Evolutionary conservation across 257 asterid species (phyloP).

Genomic region (Jacaranda mimosifolia): DNA sequence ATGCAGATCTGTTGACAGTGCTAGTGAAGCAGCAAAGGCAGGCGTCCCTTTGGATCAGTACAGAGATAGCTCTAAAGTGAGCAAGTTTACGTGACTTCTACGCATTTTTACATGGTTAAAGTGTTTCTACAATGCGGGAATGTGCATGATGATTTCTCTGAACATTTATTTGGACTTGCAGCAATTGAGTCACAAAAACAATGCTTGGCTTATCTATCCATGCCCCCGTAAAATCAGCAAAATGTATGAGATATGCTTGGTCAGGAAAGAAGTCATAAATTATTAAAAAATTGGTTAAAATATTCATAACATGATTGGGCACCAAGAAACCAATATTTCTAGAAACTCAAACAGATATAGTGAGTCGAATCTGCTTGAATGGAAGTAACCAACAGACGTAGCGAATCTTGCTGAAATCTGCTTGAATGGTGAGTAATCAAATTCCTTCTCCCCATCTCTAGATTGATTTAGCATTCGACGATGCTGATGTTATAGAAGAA

Average conservation of each 20-base stretch:
- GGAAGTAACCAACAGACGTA: too few species aligned
- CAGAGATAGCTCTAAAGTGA: slow-evolving; percentile 54
- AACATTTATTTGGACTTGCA: slow-evolving; percentile 12
- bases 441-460: slow-evolving; percentile 36
- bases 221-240: not conserved
- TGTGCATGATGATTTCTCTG: slow-evolving; percentile 3
- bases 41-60: slow-evolving; percentile 78
- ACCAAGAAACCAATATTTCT: too few species aligned
- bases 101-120: slow-evolving; percentile 1
- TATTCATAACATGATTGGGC: not conserved
- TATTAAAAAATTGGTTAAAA: too few species aligned
- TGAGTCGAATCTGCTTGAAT: too few species aligned
- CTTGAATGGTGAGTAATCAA: slow-evolving; percentile 29
- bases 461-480: slow-evolving; percentile 73
- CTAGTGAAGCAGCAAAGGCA: slow-evolving; percentile 87
- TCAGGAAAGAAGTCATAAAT: not conserved
- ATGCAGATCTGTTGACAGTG: slow-evolving; percentile 79
- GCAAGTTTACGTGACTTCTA: slow-evolving; percentile 21
- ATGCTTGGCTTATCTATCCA: not conserved
- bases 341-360: too few species aligned
- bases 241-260: not conserved
- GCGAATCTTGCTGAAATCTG: not conserved
- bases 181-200: too few species aligned
- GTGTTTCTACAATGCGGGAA: not conserved
- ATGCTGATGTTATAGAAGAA: slow-evolving; percentile 79